These are phyloP conservation scores for Leucogyrophana mollusca DNA, from an alignment of 768 basidiomycete species.

Conservation along the genomic window DNA sequence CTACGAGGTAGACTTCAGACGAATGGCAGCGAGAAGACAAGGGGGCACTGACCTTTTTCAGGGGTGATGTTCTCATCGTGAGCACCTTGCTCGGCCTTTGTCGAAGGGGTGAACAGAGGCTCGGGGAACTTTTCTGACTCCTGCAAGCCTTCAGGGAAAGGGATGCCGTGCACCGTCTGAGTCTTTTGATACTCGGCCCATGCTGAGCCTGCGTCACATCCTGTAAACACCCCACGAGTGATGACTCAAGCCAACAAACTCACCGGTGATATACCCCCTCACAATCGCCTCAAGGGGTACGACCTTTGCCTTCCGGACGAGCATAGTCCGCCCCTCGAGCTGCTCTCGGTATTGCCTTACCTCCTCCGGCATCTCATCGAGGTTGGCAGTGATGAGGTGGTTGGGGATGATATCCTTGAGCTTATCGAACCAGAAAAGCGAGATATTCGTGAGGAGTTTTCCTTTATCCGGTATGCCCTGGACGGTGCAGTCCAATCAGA, in stretches of 20 bases:
- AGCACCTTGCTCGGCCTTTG: conserved; percentile 90
- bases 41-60: conserved; percentile 52
- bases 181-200: conserved; percentile 92
- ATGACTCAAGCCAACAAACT: conserved; percentile 11
- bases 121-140: conserved; percentile 82
- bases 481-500: background rate
- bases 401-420: conserved; percentile 80
- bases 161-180: conserved; percentile 86
- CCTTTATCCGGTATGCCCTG: conserved; percentile 97
- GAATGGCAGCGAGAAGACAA: background rate
- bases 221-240: background rate
- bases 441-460: conserved; percentile 83
- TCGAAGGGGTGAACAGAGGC: conserved; percentile 94
- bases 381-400: conserved; percentile 78
- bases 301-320: conserved; percentile 86
- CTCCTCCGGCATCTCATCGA: conserved; percentile 82
- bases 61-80: conserved; percentile 98
- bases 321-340: conserved; percentile 85
- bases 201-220: conserved; percentile 69
- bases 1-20: conserved; percentile 32
- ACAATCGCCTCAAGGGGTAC: conserved; percentile 95
- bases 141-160: conserved; percentile 69
- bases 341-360: conserved; percentile 72
- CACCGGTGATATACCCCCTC: conserved; percentile 94
- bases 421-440: conserved; percentile 93